Percentiles rank a stretch among this genome's conserved stretches.
These are phyloP conservation scores for Paracamarosporium sp. DNA, from an alignment of 2,329 filamentous ascomycete genomes.

Conservation along the genomic window DNA sequence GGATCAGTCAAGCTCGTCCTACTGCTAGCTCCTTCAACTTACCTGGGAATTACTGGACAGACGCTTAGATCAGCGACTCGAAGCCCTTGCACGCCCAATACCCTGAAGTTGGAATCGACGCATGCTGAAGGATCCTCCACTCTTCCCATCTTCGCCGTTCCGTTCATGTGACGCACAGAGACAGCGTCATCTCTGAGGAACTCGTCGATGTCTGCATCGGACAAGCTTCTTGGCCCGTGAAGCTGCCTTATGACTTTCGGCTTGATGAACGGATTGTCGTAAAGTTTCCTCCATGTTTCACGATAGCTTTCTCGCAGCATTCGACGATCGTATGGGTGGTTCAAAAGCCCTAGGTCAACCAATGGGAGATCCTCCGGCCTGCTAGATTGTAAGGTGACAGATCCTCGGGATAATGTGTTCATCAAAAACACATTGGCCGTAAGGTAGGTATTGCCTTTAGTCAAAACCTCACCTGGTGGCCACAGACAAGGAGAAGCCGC, in stretches of 20 bases:
- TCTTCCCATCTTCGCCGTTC: slow-evolving; percentile 47
- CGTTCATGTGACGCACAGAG: slow-evolving; percentile 47
- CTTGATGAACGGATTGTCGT: slow-evolving; percentile 57
- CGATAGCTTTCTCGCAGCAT: too few relatives aligned
- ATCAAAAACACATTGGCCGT: too few relatives aligned
- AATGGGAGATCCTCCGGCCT: too few relatives aligned
- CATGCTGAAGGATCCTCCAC: slow-evolving; percentile 41
- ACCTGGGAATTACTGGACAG: slow-evolving; percentile 46
- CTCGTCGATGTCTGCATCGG: slow-evolving; percentile 58
- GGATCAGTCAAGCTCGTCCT: slow-evolving; percentile 24
- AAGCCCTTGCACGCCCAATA: slow-evolving; percentile 46
- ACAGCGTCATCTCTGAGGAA: slow-evolving; percentile 35
- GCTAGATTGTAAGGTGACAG: too few relatives aligned
- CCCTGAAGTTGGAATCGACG: slow-evolving; percentile 46
- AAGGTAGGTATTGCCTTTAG: too few relatives aligned
- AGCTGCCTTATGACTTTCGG: slow-evolving; percentile 57
- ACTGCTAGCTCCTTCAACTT: slow-evolving; percentile 18
- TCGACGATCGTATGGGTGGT: too few relatives aligned
- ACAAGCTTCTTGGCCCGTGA: slow-evolving; percentile 51
- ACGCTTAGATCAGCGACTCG: slow-evolving; percentile 49
- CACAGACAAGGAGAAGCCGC: too few relatives aligned
- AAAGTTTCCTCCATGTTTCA: slow-evolving; percentile 49
- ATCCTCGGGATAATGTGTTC: too few relatives aligned
- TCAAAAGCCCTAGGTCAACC: too few relatives aligned
- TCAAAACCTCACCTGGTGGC: too few relatives aligned